Evolutionary conservation across 208 protist species (phyloP), one percentile per base, ranked within the genome.

Genomic region (Kentomonas sorsogonicus): DNA sequence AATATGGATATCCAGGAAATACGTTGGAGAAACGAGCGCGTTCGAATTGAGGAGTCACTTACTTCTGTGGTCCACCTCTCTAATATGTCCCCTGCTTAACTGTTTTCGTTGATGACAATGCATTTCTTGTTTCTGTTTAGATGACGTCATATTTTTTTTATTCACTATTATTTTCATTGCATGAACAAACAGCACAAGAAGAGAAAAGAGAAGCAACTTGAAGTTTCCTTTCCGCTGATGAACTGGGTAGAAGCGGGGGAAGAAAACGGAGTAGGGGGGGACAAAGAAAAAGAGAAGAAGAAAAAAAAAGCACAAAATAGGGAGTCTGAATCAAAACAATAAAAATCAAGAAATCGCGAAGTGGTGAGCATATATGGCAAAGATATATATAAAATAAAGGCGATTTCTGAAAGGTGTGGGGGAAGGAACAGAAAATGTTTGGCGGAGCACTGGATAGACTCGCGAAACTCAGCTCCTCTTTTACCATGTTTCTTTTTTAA

Each of bases 161-260:
- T 22, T 38, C 15, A 10, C 16, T 22, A 13, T 41, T 20, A 47
- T 31, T 18, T n/a, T 0, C 27, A 18, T 34, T n/a, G 25, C 20
- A 52, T 30, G 7, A 53, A 64, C 27, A 38, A n/a, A 13, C 1
- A 53, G 25, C 48, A 73, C 10, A 60, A 51, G 69, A 41, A 67
- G 22, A 60, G 66, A 46, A 63, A 1, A 62, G 15, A 62, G 48
- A 47, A 52, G 11, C 55, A 33, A 25, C 29, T 9, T 20, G 0
- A 34, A 41, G 45, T 16, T 51, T 5, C 6, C 33, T 33, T n/a
- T 34, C 10, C 33, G n/a, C n/a, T n/a, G n/a, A n/a, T n/a, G n/a
- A 5, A 18, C 33, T 29, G 11, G 9, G 23, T 39, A 31, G 20
- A 3, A 48, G 11, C 16, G 39, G 27, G 34, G 0, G 6, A 43